Evolutionary conservation across 495 filamentous ascomycete species (phyloP).

Genomic region (Penicillium steckii): DNA sequence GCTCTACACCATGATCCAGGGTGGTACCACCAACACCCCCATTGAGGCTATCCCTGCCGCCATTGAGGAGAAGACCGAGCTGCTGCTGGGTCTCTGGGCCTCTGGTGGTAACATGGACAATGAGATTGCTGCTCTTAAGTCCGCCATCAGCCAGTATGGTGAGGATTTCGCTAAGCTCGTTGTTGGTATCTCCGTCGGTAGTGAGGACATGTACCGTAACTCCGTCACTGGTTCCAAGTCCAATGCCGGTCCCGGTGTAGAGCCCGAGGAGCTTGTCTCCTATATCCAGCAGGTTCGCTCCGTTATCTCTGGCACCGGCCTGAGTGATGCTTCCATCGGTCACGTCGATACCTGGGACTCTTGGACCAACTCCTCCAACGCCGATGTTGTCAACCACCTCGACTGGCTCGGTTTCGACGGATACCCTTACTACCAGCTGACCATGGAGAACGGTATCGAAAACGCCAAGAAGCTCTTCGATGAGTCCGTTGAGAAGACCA

Average conservation of each 20-base stretch:
- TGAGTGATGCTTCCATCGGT: conserved; percentile 61
- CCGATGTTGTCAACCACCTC: conserved; percentile 61
- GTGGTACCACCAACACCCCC: conserved; percentile 55
- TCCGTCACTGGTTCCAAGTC: conserved; percentile 54
- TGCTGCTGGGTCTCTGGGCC: conserved; percentile 78
- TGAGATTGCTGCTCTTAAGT: conserved; percentile 66
- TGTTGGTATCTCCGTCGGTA: conserved; percentile 85
- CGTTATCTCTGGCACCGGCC: conserved; percentile 55
- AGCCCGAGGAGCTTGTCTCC: conserved; percentile 55
- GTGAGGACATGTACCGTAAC: conserved; percentile 86
- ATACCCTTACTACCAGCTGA: conserved; percentile 74
- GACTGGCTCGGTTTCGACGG: conserved; percentile 81
- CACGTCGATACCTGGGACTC: conserved; percentile 94
- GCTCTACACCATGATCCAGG: conserved; percentile 64
- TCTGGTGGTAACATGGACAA: conserved; percentile 68
- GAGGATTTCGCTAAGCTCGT: conserved; percentile 60
- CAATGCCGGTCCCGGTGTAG: conserved; percentile 55
- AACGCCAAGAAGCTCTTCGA: conserved; percentile 62
- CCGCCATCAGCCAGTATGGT: conserved; percentile 63
- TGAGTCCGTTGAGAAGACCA: conserved; percentile 58
- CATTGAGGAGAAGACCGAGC: conserved; percentile 65
- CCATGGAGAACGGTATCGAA: conserved; percentile 62
- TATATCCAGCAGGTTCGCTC: conserved; percentile 67
- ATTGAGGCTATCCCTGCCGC: conserved; percentile 76
- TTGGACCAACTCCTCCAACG: conserved; percentile 74